Evolutionary conservation across 345 rosid genomes (phyloP), one percentile per base, ranked within the genome.

Genomic region (Gossypioides kirkii): DNA sequence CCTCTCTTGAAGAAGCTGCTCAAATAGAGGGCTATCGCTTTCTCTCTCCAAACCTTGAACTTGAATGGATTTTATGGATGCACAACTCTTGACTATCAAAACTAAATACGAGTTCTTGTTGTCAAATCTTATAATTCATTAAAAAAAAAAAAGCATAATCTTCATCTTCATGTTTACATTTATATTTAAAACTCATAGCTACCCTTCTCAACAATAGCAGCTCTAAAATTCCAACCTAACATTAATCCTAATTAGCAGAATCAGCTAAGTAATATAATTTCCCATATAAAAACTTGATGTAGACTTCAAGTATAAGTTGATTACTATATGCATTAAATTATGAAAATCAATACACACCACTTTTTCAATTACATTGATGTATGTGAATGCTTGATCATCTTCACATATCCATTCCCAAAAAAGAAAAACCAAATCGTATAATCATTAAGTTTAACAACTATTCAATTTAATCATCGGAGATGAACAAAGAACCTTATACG

Each of bases 401-500:
- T 66, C 54, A 10, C 61, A 70, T n/a, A 36, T 10, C 17, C 46
- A 70, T 18, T 41, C 32, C 25, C n/a, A 13, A 49, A 14, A 42
- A 56, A 56, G 22, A 38, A 38, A 8, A 22, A 50, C 1, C 1
- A 22, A 71, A 43, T 7, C 8, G 8, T 66, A 49, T 22, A 65
- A 23, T 18, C 54, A 22, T 11, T 0, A 65, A 45, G 36, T 13
- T 23, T 45, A 28, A 45, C 10, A 68, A 71, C 72, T 71, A 77
- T 77, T 84, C 67, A 87, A 69, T 79, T 81, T 84, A 22, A 87
- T 67, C 66, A 79, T 55, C 36, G 78, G 61, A 0, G 87, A 82
- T 17, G 83, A 71, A 70, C 79, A 71, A 38, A 89, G 84, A 70
- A 84, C 76, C 70, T 78, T 78, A 67, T 86, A 86, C 1, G 77